Conservation (phyloP, 2,329 filamentous ascomycete genomes). For the Teratosphaeria gauchensis region DNA sequence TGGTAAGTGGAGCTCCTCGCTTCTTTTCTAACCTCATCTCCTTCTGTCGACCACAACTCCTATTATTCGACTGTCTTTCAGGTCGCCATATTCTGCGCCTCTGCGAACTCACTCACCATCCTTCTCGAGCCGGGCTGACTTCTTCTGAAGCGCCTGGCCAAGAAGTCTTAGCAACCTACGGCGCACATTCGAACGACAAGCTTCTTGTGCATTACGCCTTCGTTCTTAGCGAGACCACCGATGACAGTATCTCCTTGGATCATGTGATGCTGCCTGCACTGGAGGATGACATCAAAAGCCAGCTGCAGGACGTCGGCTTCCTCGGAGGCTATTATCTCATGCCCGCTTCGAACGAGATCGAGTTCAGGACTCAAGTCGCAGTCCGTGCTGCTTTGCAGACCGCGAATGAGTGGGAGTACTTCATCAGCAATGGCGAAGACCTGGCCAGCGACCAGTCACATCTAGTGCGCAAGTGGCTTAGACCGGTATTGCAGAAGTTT, state of each 20-base stretch:
- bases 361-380: conserved; percentile 38
- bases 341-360: conserved; percentile 24
- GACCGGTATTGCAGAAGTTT: conserved; percentile 1
- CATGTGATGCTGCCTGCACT: conserved; percentile 32
- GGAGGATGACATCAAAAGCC: conserved; percentile 19
- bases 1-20: conserved; percentile 21
- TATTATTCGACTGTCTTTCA: background rate
- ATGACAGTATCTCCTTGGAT: conserved; percentile 35
- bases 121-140: background rate
- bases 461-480: conserved; percentile 13
- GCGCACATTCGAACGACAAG: conserved; percentile 62
- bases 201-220: conserved; percentile 59
- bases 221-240: conserved; percentile 24
- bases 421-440: conserved; percentile 26
- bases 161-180: conserved; percentile 62
- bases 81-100: background rate
- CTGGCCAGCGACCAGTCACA: conserved; percentile 19
- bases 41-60: background rate
- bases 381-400: conserved; percentile 28
- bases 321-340: conserved; percentile 28
- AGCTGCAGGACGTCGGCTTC: conserved; percentile 35
- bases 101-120: background rate
- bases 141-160: conserved; percentile 31
- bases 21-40: background rate
- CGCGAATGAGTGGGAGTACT: conserved; percentile 18